Conservation (phyloP, 441 rosid genomes). For the Erysimum cheiri region DNA sequence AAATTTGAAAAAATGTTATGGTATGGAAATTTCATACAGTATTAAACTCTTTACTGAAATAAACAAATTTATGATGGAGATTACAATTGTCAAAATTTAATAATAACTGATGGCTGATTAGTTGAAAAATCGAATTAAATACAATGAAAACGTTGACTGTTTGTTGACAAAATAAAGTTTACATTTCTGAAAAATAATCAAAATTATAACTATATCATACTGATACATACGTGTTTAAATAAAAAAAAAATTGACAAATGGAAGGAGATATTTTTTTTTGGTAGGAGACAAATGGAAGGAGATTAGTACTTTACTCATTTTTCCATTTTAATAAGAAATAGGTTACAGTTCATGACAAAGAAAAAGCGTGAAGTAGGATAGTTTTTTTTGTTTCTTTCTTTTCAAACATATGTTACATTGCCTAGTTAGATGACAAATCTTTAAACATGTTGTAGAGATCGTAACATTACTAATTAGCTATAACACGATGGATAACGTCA, state of each 20-base stretch:
- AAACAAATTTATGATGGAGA: neutral
- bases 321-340: neutral
- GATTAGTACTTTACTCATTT: constrained; percentile 9
- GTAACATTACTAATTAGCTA: neutral
- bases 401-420: neutral
- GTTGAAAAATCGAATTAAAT: neutral
- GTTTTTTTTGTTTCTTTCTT: no score
- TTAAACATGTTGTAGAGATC: neutral
- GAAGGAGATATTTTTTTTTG: no score
- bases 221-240: no score
- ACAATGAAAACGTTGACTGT: neutral
- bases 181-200: neutral
- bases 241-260: no score
- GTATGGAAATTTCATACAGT: neutral
- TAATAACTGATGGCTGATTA: neutral
- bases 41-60: neutral
- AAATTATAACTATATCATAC: no score
- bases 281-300: neutral
- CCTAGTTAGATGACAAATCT: neutral
- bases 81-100: neutral
- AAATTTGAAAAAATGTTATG: neutral
- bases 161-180: neutral
- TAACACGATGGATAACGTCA: neutral
- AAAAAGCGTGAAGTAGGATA: neutral
- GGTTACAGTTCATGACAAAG: neutral